A percentile compares a stretch with the other conserved stretches of the same genome.
These are phyloP conservation scores for Candida golubevii DNA, from an alignment of 805 yeast species.

Conservation along the genomic window DNA sequence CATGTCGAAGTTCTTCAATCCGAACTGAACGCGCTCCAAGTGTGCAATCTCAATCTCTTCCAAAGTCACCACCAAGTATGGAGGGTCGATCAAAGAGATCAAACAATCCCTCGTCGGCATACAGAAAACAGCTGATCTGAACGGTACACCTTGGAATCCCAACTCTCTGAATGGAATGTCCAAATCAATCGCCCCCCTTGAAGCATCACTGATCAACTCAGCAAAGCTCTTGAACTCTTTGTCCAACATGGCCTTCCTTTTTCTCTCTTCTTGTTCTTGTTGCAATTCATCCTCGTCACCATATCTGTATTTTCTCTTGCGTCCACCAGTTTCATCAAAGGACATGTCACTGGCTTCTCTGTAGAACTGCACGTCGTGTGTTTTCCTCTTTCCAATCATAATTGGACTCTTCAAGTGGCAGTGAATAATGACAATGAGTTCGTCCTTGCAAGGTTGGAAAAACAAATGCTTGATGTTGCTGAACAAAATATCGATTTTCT, in stretches of 20 bases:
- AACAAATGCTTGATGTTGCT: conserved; percentile 89
- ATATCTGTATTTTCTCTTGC: conserved; percentile 80
- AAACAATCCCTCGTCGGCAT: conserved; percentile 97
- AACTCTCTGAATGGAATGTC: conserved; percentile 94
- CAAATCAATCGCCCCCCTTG: conserved; percentile 77
- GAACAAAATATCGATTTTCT: conserved; percentile 81
- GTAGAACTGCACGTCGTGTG: conserved; percentile 92
- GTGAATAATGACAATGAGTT: conserved; percentile 86
- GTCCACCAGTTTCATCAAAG: conserved; percentile 94
- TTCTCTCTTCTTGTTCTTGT: conserved; percentile 97
- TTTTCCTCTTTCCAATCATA: conserved; percentile 92
- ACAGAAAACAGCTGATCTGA: conserved; percentile 87
- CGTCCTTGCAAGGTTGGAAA: conserved; percentile 95
- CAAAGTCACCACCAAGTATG: conserved; percentile 85
- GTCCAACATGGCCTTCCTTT: conserved; percentile 84
- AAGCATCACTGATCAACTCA: conserved; percentile 84
- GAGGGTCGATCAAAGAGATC: conserved; percentile 90
- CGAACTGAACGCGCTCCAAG: conserved; percentile 95
- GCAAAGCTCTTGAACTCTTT: conserved; percentile 88
- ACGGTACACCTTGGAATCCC: conserved; percentile 97
- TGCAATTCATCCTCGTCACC: conserved; percentile 99
- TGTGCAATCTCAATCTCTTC: conserved; percentile 93
- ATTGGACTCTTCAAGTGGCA: conserved; percentile 89
- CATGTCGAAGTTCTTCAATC: conserved; percentile 90
- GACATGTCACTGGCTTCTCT: conserved; percentile 95